These are phyloP conservation scores for Porcisia deanei DNA, from an alignment of 208 protist genomes.

Conservation along the genomic window DNA sequence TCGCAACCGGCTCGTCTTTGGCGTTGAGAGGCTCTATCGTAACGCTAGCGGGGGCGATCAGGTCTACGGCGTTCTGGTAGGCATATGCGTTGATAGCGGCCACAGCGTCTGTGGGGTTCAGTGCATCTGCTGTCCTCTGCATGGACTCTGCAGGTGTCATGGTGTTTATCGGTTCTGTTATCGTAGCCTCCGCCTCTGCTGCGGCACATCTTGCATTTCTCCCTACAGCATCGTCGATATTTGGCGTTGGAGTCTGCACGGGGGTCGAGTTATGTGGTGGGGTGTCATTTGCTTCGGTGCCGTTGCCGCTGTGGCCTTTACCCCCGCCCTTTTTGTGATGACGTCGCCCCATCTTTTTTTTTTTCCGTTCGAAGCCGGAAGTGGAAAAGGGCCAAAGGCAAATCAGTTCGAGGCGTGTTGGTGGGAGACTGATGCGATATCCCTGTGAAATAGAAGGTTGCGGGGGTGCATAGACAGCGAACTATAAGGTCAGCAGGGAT, in stretches of 20 bases:
- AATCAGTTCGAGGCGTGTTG: not conserved
- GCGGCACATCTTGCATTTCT: not conserved
- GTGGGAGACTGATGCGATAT: not conserved
- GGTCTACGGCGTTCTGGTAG: constrained; percentile 12
- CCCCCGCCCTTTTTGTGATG: not conserved
- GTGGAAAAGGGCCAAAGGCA: not conserved
- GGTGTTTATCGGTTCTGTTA: not conserved
- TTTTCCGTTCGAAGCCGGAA: not conserved
- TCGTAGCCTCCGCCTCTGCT: not conserved
- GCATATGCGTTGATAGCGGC: constrained; percentile 35
- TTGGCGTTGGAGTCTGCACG: not conserved
- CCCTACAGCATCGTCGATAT: not conserved
- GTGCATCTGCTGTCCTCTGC: not conserved
- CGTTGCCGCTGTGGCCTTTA: not conserved
- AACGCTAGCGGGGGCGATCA: not conserved
- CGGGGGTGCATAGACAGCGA: not conserved
- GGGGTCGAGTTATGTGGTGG: not conserved
- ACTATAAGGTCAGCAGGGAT: not conserved
- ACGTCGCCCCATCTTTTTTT: constrained; percentile 1
- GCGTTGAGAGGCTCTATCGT: not conserved
- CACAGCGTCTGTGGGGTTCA: constrained; percentile 13
- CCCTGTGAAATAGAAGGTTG: not conserved
- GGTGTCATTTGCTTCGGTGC: not conserved
- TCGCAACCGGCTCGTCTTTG: not conserved
- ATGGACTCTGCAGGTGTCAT: not conserved